A percentile compares a stretch with the other conserved stretches of the same genome.
phyloP scores from a whole-genome alignment of 2,329 filamentous ascomycete genomes.

The Ophiostoma sp. region DNA sequence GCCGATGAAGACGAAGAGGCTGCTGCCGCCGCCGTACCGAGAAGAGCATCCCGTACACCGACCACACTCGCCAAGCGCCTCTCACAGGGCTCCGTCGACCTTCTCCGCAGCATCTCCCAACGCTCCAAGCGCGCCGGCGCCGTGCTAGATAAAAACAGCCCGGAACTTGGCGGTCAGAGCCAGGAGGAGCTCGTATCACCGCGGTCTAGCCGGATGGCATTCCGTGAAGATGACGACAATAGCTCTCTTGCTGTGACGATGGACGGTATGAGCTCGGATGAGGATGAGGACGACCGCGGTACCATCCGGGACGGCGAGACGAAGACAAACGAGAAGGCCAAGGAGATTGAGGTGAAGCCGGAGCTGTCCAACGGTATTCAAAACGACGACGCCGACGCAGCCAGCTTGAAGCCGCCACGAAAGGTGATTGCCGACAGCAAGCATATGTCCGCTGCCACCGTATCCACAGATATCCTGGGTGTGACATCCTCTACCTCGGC shows the following conservation, averaged over 20 bases:
- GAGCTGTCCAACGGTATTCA: conserved; percentile 34
- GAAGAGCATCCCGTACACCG: conserved; percentile 8
- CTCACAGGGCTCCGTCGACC: conserved; percentile 49
- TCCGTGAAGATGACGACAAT: conserved; percentile 48
- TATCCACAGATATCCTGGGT: not conserved
- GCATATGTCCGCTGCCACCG: conserved; percentile 13
- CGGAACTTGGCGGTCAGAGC: conserved; percentile 38
- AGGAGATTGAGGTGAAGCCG: conserved; percentile 44
- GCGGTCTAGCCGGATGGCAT: conserved; percentile 33
- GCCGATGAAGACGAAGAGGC: conserved; percentile 60
- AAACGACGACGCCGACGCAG: conserved; percentile 3
- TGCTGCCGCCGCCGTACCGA: not conserved
- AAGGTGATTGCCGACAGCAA: not conserved
- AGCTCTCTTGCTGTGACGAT: conserved; percentile 60
- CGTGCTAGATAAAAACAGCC: conserved; percentile 24
- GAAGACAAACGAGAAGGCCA: conserved; percentile 29
- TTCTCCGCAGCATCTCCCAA: conserved; percentile 49
- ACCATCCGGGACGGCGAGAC: conserved; percentile 33
- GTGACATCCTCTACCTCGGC: not conserved
- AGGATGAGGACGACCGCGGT: conserved; percentile 31
- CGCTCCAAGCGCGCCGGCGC: conserved; percentile 34
- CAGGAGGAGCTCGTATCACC: conserved; percentile 49
- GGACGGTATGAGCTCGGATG: conserved; percentile 53
- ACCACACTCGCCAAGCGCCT: conserved; percentile 49
- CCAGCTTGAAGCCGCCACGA: conserved; percentile 1